These are phyloP conservation scores for Lasiosphaeriaceae sp. DNA, from an alignment of 495 filamentous ascomycete genomes.

Conservation along the genomic window DNA sequence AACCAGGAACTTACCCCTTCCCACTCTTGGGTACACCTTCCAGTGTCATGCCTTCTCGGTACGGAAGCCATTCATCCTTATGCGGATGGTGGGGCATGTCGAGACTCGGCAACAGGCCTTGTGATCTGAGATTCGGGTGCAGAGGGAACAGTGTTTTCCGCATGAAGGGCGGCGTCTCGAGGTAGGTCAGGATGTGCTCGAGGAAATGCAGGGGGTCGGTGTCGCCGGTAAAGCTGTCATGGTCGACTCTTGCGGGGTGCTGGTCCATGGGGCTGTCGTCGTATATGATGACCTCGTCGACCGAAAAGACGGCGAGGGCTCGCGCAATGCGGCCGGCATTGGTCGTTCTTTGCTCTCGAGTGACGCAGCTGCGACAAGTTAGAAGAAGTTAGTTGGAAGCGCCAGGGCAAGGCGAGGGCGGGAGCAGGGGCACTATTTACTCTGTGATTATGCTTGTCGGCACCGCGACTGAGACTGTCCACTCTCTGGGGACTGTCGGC, in stretches of 20 bases:
- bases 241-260: constrained; percentile 37
- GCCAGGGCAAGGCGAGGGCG: too few relatives aligned
- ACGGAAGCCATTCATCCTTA: constrained; percentile 61
- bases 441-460: constrained; percentile 45
- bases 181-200: constrained; percentile 65
- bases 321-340: constrained; percentile 67
- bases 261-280: constrained; percentile 51
- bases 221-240: constrained; percentile 57
- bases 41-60: constrained; percentile 66
- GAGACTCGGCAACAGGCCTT: constrained; percentile 62
- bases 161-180: constrained; percentile 74
- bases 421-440: constrained; percentile 23
- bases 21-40: constrained; percentile 29
- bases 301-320: constrained; percentile 67
- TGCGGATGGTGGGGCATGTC: constrained; percentile 76
- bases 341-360: constrained; percentile 61
- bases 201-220: constrained; percentile 67
- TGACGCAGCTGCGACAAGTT: constrained; percentile 32
- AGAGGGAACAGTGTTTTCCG: constrained; percentile 62
- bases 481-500: constrained; percentile 36
- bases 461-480: constrained; percentile 47
- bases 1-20: constrained; percentile 25
- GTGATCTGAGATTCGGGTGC: constrained; percentile 63
- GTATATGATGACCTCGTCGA: constrained; percentile 75
- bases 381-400: neutral